Evolutionary conservation across 192 early-diverging fungal species (phyloP).

Genomic region (Haplosporangium gracile): DNA sequence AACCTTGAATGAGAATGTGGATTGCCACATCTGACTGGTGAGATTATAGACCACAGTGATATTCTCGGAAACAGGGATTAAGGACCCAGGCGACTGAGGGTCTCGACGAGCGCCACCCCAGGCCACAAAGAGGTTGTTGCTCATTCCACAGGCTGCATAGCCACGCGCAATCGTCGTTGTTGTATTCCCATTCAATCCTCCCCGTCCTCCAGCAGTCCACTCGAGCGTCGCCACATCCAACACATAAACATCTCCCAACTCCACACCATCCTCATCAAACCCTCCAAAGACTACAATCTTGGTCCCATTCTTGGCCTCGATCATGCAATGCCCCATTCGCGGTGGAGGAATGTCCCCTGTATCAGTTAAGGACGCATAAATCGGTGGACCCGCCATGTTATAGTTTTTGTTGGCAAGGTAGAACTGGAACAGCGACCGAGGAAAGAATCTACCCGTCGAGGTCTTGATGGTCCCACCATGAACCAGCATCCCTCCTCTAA

Average conservation of each 20-base stretch:
- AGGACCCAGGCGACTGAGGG: not conserved
- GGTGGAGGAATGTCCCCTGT: slow-evolving; percentile 19
- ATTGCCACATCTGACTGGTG: slow-evolving; percentile 17
- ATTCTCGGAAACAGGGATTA: not conserved
- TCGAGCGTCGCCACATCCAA: slow-evolving; percentile 13
- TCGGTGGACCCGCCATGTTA: not conserved
- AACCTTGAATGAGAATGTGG: not conserved
- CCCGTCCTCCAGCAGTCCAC: slow-evolving; percentile 9
- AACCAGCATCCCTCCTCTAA: not conserved
- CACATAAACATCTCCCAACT: slow-evolving; percentile 10
- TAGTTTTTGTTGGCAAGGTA: not conserved
- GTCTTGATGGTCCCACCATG: slow-evolving; percentile 8
- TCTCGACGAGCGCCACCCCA: slow-evolving; percentile 15
- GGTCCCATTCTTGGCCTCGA: slow-evolving; percentile 10
- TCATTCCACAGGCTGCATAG: slow-evolving; percentile 5
- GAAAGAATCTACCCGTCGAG: not conserved
- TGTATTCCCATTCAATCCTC: no score
- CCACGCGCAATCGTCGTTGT: not conserved
- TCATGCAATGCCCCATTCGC: slow-evolving; percentile 13
- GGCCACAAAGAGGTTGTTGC: slow-evolving; percentile 13
- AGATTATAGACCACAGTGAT: slow-evolving; percentile 21
- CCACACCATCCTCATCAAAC: not conserved
- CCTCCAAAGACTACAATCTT: slow-evolving; percentile 36
- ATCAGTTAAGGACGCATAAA: not conserved
- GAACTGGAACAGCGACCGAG: not conserved